phyloP scores from a whole-genome alignment of 139 green algal species.

The Chlorokybus atmophyticus region DNA sequence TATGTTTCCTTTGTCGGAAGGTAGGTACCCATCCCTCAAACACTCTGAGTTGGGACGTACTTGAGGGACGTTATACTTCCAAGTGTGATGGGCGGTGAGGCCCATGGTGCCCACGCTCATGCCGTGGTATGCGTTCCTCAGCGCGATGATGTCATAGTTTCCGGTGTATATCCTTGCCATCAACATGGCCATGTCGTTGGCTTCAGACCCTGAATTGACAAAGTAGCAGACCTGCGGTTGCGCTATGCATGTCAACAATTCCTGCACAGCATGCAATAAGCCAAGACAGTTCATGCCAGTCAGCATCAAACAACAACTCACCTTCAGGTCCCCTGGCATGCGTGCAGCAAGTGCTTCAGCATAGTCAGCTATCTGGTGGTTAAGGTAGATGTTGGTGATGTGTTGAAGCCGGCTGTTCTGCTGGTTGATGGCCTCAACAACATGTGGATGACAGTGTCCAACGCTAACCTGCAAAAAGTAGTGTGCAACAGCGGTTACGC shows the following conservation, averaged over 20 bases:
- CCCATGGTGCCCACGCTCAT: conserved; percentile 74
- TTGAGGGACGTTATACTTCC: conserved; percentile 73
- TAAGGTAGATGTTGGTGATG: conserved; percentile 75
- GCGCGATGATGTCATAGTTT: conserved; percentile 74
- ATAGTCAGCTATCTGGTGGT: conserved; percentile 61
- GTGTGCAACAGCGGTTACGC: too few relatives aligned
- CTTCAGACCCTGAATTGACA: conserved; percentile 70
- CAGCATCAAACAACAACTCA: conserved; percentile 8
- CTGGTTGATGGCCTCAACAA: conserved; percentile 42
- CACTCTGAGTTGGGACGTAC: conserved; percentile 4
- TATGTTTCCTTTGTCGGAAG: too few relatives aligned
- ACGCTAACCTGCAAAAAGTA: too few relatives aligned
- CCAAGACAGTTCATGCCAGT: too few relatives aligned
- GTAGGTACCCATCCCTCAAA: too few relatives aligned
- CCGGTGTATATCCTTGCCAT: conserved; percentile 59
- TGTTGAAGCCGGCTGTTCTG: conserved; percentile 63
- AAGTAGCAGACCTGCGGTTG: conserved; percentile 50
- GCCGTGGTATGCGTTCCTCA: conserved; percentile 91
- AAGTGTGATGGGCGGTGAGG: conserved; percentile 71
- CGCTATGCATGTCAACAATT: too few relatives aligned
- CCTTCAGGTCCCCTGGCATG: conserved; percentile 59
- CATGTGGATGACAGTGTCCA: conserved; percentile 65
- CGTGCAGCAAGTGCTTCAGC: conserved; percentile 60
- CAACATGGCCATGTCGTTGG: conserved; percentile 74
- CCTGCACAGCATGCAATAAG: too few relatives aligned